These are phyloP conservation scores for Carex kokanica DNA, from an alignment of 176 grass and related monocot species.

Conservation along the genomic window DNA sequence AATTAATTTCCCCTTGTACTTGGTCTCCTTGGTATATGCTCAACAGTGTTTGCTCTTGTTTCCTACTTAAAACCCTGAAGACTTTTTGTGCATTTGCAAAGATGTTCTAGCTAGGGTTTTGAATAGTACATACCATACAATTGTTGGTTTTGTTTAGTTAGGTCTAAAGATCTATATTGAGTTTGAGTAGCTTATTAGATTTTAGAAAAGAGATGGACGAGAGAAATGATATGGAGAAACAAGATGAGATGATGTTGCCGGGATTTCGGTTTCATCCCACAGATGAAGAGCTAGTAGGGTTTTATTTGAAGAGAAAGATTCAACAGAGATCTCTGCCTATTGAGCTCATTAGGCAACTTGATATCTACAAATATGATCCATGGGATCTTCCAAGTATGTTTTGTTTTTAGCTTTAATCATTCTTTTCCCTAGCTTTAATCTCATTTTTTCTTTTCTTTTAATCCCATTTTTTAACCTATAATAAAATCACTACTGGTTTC, in stretches of 20 bases:
- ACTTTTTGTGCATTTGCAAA: constrained; percentile 2
- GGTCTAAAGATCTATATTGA: not conserved
- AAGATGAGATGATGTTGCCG: constrained; percentile 83
- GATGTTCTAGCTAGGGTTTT: constrained; percentile 18
- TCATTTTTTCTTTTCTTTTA: not conserved
- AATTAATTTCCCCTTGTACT: constrained; percentile 9
- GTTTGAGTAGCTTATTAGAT: not conserved
- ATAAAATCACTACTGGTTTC: not conserved
- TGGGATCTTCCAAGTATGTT: constrained; percentile 99
- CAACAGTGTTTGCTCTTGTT: constrained; percentile 13
- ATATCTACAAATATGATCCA: constrained; percentile 99
- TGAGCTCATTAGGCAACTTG: constrained; percentile 96
- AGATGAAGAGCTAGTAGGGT: constrained; percentile 92
- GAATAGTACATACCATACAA: not conserved
- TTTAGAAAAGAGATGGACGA: constrained; percentile 67
- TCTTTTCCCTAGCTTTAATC: not conserved
- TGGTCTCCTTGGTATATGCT: constrained; percentile 13
- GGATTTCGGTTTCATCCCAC: constrained; percentile 99
- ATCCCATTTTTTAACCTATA: not conserved
- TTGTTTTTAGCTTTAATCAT: not conserved
- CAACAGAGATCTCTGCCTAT: constrained; percentile 87
- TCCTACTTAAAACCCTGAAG: constrained; percentile 25
- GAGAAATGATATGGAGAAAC: constrained; percentile 77
- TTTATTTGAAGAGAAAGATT: constrained; percentile 94
- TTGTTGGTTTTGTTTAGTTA: constrained; percentile 33